These are phyloP conservation scores for Yarrowia galli DNA, from an alignment of 1,139 yeast genomes.

Conservation along the genomic window DNA sequence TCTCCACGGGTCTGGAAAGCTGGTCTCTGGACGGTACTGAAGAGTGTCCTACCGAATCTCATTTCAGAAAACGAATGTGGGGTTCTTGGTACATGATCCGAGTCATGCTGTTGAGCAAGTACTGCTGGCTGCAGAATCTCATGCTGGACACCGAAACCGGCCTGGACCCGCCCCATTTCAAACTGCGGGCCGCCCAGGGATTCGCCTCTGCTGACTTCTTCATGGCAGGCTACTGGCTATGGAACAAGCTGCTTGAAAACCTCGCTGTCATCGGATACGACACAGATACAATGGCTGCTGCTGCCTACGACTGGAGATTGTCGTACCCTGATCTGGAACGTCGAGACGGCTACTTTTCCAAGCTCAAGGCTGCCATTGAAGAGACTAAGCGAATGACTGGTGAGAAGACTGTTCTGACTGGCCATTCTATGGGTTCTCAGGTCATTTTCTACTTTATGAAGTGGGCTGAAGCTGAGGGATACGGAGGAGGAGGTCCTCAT, in stretches of 20 bases:
- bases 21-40: slow-evolving; percentile 81
- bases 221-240: slow-evolving; percentile 97
- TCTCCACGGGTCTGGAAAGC: slow-evolving; percentile 91
- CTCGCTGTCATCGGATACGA: slow-evolving; percentile 94
- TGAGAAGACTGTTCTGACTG: slow-evolving; percentile 77
- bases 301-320: slow-evolving; percentile 95
- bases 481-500: slow-evolving; percentile 83
- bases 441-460: slow-evolving; percentile 84
- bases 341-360: slow-evolving; percentile 84
- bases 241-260: slow-evolving; percentile 94
- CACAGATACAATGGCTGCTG: slow-evolving; percentile 87
- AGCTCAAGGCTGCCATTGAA: slow-evolving; percentile 77
- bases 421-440: slow-evolving; percentile 98
- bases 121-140: slow-evolving; percentile 92
- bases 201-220: slow-evolving; percentile 97
- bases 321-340: slow-evolving; percentile 86
- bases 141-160: slow-evolving; percentile 92
- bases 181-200: slow-evolving; percentile 90
- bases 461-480: slow-evolving; percentile 84
- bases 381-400: slow-evolving; percentile 59
- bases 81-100: slow-evolving; percentile 95
- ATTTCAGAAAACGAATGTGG: slow-evolving; percentile 92
- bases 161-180: slow-evolving; percentile 83
- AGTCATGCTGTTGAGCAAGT: slow-evolving; percentile 88
- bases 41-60: slow-evolving; percentile 83